Conservation (phyloP, 306 rosid genomes). For the Lablab purpureus region DNA sequence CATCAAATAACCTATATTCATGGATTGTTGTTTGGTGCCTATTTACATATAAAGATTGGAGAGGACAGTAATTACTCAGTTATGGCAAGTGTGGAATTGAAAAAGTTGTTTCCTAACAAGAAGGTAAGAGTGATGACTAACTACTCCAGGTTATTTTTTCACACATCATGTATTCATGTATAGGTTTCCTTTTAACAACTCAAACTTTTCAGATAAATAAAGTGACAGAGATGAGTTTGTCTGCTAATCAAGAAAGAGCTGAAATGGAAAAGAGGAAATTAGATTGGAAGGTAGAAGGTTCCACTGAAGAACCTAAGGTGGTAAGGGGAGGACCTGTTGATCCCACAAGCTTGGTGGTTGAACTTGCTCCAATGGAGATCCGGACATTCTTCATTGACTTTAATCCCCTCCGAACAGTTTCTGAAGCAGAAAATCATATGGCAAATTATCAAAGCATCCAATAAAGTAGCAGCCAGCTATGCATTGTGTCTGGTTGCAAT, state of each 20-base stretch:
- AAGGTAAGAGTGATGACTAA: conserved; percentile 59
- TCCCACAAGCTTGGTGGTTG: conserved; percentile 70
- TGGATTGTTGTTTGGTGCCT: conserved; percentile 42
- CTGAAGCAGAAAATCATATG: conserved; percentile 36
- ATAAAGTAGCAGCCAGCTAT: conserved; percentile 16
- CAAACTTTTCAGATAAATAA: conserved; percentile 62
- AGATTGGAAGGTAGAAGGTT: conserved; percentile 75
- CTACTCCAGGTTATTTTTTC: conserved; percentile 7
- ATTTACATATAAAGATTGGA: conserved; percentile 58
- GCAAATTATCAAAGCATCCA: conserved; percentile 37
- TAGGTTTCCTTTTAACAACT: conserved; percentile 17
- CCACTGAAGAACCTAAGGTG: conserved; percentile 59
- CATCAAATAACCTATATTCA: conserved; percentile 14
- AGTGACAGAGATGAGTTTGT: conserved; percentile 79
- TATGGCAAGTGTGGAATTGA: conserved; percentile 72
- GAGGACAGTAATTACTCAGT: conserved; percentile 85
- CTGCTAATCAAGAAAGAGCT: conserved; percentile 85
- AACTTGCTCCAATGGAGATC: conserved; percentile 88
- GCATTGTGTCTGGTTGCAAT: neutral
- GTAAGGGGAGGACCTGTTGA: conserved; percentile 79
- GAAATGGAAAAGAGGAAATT: conserved; percentile 79
- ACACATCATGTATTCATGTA: neutral
- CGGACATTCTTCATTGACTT: conserved; percentile 65
- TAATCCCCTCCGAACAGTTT: conserved; percentile 46
- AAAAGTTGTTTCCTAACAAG: conserved; percentile 72